Conservation (phyloP, 129 eudicot species). For the Tanacetum coccineum region DNA sequence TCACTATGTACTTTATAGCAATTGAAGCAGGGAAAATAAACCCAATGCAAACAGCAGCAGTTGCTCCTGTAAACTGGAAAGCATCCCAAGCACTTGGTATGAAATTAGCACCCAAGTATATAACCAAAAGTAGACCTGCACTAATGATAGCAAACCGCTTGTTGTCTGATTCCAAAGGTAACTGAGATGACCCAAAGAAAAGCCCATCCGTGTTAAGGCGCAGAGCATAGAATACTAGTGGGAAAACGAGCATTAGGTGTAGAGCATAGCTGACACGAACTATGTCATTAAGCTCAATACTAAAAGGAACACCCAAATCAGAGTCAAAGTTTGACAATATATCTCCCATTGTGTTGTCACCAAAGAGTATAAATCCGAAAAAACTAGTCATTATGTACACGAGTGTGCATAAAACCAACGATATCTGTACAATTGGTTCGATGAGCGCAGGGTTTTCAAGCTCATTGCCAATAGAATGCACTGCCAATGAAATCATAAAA, state of each 20-base stretch:
- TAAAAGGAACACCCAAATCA: conserved; percentile 70
- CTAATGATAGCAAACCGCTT: conserved; percentile 35
- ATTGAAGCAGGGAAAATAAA: conserved; percentile 56
- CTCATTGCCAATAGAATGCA: conserved; percentile 63
- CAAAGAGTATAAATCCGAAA: conserved; percentile 85
- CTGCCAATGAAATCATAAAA: conserved; percentile 34
- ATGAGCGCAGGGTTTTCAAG: conserved; percentile 55
- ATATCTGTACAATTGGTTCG: conserved; percentile 50
- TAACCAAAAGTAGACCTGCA: conserved; percentile 31
- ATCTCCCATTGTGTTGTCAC: conserved; percentile 79
- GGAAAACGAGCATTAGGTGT: conserved; percentile 71
- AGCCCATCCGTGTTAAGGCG: conserved; percentile 46
- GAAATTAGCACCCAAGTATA: conserved; percentile 47
- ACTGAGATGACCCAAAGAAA: conserved; percentile 33
- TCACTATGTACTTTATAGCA: conserved; percentile 37
- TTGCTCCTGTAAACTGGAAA: conserved; percentile 60
- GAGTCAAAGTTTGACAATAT: conserved; percentile 82
- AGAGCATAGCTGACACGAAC: conserved; percentile 67
- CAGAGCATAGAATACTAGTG: conserved; percentile 49
- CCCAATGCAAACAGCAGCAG: conserved; percentile 53
- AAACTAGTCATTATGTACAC: conserved; percentile 80
- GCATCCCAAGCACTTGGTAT: conserved; percentile 59
- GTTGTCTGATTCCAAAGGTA: conserved; percentile 37
- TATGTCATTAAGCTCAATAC: conserved; percentile 58
- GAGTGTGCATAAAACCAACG: conserved; percentile 63